Conservation (phyloP, 208 protist genomes). For the Trypanosomatidae sp. region DNA sequence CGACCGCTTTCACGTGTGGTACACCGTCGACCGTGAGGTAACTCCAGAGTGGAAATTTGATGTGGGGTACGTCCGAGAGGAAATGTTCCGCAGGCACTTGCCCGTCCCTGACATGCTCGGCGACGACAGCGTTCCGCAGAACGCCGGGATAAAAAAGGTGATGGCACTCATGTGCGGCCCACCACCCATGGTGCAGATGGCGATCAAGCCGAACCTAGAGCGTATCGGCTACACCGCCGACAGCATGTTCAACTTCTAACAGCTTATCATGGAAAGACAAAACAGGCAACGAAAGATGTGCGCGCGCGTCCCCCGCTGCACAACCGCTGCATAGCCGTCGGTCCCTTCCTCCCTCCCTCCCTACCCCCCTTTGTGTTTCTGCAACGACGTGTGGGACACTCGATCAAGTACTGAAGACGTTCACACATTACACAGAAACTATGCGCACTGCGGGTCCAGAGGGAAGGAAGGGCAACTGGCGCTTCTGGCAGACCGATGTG, state of each 20-base stretch:
- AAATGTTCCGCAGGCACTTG: constrained; percentile 77
- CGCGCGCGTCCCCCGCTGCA: not conserved
- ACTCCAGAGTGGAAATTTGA: constrained; percentile 67
- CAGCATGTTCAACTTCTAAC: constrained; percentile 77
- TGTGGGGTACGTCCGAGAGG: constrained; percentile 63
- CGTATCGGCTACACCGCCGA: constrained; percentile 71
- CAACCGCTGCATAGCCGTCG: not conserved
- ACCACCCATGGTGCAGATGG: constrained; percentile 82
- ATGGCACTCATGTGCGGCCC: constrained; percentile 88
- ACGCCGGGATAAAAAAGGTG: constrained; percentile 33
- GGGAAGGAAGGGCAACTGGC: too few relatives aligned
- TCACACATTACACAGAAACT: too few relatives aligned
- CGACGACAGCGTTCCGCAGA: constrained; percentile 31
- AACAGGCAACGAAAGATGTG: not conserved
- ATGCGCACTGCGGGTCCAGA: too few relatives aligned
- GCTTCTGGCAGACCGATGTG: too few relatives aligned
- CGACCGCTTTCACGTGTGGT: constrained; percentile 67
- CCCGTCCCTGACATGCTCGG: constrained; percentile 34
- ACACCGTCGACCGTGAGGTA: constrained; percentile 63
- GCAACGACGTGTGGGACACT: not conserved
- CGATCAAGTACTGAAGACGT: too few relatives aligned
- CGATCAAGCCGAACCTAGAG: constrained; percentile 80
- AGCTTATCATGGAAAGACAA: not conserved
- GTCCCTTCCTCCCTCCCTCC: constrained; percentile 1
- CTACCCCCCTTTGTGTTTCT: not conserved